phyloP scores from a whole-genome alignment of 768 basidiomycete species.

The Russula sp. region DNA sequence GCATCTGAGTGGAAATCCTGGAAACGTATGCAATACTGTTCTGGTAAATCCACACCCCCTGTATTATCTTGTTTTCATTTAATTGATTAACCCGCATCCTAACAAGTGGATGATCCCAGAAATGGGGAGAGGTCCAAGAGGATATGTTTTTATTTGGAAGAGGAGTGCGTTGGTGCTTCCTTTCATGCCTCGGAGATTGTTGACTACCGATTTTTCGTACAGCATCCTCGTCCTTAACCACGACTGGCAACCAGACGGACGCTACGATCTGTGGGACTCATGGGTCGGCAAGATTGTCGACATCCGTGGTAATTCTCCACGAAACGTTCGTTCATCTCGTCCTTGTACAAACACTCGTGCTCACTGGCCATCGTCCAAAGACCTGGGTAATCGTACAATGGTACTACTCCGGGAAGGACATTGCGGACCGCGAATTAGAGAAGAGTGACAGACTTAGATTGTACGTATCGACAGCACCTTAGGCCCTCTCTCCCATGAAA shows the following conservation, averaged over 20 bases:
- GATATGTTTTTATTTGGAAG: too few species aligned
- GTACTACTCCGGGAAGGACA: conserved; percentile 23
- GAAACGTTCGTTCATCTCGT: conserved; percentile 6
- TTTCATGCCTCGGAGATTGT: not conserved
- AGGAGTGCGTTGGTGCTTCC: conserved; percentile 2
- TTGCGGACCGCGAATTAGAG: not conserved
- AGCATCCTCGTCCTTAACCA: conserved; percentile 20
- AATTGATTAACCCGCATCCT: too few species aligned
- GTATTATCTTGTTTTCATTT: not conserved
- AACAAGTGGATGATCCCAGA: conserved; percentile 9
- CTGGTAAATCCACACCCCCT: not conserved
- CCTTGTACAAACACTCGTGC: too few species aligned
- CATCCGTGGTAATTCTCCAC: conserved; percentile 20
- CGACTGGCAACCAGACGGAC: not conserved
- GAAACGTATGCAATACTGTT: conserved; percentile 17
- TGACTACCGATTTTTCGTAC: not conserved
- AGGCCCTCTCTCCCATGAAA: not conserved
- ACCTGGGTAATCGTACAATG: conserved; percentile 14
- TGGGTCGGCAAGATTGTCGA: conserved; percentile 23
- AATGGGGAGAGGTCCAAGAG: too few species aligned
- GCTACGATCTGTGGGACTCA: conserved; percentile 9
- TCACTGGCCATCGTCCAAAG: not conserved
- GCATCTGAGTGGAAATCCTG: conserved; percentile 9
- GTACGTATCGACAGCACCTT: not conserved
- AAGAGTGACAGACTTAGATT: not conserved